Conservation (phyloP, 768 basidiomycete genomes). For the Termitomyces eurrhizus region DNA sequence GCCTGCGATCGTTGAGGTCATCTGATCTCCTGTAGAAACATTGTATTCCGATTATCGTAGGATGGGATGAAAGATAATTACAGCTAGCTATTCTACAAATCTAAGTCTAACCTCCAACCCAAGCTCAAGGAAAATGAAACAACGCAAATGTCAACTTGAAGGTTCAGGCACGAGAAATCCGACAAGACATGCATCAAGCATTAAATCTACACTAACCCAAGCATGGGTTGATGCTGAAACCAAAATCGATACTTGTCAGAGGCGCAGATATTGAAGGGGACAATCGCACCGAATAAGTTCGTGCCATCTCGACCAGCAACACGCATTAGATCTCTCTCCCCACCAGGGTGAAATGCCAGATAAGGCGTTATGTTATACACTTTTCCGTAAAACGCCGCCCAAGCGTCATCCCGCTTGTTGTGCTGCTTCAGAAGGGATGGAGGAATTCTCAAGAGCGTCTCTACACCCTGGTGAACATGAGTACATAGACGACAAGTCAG, state of each 20-base stretch:
- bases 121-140: neutral
- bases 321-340: constrained; percentile 91
- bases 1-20: constrained; percentile 9
- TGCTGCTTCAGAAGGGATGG: constrained; percentile 78
- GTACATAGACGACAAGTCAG: neutral
- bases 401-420: constrained; percentile 82
- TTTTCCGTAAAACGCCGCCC: constrained; percentile 88
- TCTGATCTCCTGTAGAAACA: neutral
- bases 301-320: constrained; percentile 95
- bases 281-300: constrained; percentile 79
- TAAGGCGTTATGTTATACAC: constrained; percentile 98
- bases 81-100: neutral
- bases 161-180: constrained; percentile 84
- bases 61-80: neutral
- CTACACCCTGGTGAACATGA: constrained; percentile 54
- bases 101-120: neutral
- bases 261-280: neutral
- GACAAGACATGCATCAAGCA: constrained; percentile 91
- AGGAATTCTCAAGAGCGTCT: constrained; percentile 63
- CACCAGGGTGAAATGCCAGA: constrained; percentile 89
- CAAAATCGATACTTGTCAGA: neutral
- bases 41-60: neutral
- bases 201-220: constrained; percentile 96
- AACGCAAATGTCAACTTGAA: constrained; percentile 13
- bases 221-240: constrained; percentile 80